phyloP scores from a whole-genome alignment of 1,284 basidiomycete species.

The Trichosporon sp. region DNA sequence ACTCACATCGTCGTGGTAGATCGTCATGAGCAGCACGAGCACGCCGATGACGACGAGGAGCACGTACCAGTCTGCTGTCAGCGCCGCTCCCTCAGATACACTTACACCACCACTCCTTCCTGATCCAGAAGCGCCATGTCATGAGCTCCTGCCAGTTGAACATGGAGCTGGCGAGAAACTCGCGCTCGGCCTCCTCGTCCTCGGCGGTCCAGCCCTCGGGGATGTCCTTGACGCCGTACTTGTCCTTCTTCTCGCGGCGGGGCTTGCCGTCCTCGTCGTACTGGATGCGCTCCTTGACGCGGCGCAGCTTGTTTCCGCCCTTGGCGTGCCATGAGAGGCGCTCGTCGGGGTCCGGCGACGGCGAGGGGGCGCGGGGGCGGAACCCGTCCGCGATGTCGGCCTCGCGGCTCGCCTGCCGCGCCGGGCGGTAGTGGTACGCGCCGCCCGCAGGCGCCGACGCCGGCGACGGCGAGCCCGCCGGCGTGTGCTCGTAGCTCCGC shows the following conservation, averaged over 20 bases:
- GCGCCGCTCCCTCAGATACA: neutral
- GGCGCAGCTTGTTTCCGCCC: neutral
- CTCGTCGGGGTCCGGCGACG: neutral
- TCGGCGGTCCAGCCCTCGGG: slow-evolving; percentile 42
- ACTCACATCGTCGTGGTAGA: slow-evolving; percentile 57
- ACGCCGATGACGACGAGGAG: slow-evolving; percentile 47
- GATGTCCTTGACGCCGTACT: slow-evolving; percentile 9
- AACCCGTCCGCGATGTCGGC: neutral
- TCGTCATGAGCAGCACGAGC: slow-evolving; percentile 58
- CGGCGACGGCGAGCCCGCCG: neutral
- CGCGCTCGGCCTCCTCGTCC: slow-evolving; percentile 43
- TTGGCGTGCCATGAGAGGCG: neutral
- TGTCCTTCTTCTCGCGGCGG: slow-evolving; percentile 13
- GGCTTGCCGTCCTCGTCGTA: neutral
- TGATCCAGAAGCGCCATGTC: slow-evolving; percentile 55
- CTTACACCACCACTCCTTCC: slow-evolving; percentile 56
- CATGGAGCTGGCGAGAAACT: slow-evolving; percentile 47
- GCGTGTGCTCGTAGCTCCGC: neutral
- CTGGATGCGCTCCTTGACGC: neutral
- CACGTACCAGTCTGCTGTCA: slow-evolving; percentile 55
- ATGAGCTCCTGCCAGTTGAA: slow-evolving; percentile 53
- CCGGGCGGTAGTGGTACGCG: neutral
- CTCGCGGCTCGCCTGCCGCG: neutral
- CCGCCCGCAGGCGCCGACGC: neutral
- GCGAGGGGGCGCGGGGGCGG: neutral